A percentile compares a stretch with the other conserved stretches of the same genome.
Conservation (phyloP, 805 yeast genomes). For the Wickerhamiella occidentalis region DNA sequence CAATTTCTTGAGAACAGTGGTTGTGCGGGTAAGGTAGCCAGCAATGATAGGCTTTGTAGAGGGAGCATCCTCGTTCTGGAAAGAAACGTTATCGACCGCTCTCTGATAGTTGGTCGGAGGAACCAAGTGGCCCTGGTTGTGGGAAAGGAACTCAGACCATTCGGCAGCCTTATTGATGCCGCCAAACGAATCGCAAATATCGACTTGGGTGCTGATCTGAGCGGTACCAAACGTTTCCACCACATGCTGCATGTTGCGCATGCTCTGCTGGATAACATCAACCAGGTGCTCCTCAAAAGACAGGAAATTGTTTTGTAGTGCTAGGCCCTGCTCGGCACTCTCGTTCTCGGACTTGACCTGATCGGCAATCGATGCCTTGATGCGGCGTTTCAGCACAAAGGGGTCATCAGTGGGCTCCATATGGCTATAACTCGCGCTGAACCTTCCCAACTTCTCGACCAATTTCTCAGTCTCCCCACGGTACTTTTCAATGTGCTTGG, state of each 20-base stretch:
- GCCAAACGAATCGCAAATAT: conserved; percentile 27
- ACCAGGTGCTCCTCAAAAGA: conserved; percentile 35
- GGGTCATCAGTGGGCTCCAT: conserved; percentile 37
- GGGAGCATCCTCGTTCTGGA: conserved; percentile 31
- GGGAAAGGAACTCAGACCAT: conserved; percentile 33
- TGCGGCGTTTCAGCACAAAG: conserved; percentile 31
- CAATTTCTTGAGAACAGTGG: conserved; percentile 32
- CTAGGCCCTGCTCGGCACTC: conserved; percentile 33
- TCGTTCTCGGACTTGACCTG: conserved; percentile 37
- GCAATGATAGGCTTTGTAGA: conserved; percentile 36
- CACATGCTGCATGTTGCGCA: conserved; percentile 25
- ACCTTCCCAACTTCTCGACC: conserved; percentile 28
- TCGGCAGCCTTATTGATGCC: conserved; percentile 32
- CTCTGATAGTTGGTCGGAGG: conserved; percentile 29
- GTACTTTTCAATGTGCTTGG: conserved; percentile 29
- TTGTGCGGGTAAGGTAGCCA: conserved; percentile 36
- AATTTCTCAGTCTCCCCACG: conserved; percentile 29
- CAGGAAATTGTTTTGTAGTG: conserved; percentile 32
- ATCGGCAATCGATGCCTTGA: conserved; percentile 28
- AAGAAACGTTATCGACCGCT: conserved; percentile 27
- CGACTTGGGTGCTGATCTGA: conserved; percentile 24
- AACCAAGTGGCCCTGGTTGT: conserved; percentile 28
- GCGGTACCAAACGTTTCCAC: conserved; percentile 25
- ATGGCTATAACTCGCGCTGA: conserved; percentile 26
- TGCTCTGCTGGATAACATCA: conserved; percentile 32